These are phyloP conservation scores for Cymodocea nodosa DNA, from an alignment of 116 monocot species.

Conservation along the genomic window DNA sequence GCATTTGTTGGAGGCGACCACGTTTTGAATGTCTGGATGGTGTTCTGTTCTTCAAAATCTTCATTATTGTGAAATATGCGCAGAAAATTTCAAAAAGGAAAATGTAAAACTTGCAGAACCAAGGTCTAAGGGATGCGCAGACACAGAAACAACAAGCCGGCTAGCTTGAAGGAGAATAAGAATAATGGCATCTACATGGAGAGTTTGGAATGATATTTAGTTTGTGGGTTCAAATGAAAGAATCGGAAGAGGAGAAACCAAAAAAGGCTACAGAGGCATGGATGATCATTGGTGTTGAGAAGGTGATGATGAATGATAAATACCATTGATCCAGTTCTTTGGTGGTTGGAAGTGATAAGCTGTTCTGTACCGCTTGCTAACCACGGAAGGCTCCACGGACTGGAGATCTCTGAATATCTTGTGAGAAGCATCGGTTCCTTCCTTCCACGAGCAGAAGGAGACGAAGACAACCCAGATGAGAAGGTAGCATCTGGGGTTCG, in stretches of 20 bases:
- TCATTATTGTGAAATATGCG: too few species aligned
- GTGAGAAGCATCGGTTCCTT: slow-evolving; percentile 12
- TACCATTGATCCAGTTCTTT: slow-evolving; percentile 62
- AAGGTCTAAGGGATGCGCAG: too few species aligned
- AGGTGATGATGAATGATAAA: too few species aligned
- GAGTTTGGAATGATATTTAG: not conserved
- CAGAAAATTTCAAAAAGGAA: too few species aligned
- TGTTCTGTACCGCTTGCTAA: slow-evolving; percentile 19
- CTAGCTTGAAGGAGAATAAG: too few species aligned
- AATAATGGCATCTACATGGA: not conserved
- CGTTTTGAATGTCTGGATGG: too few species aligned
- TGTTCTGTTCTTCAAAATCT: too few species aligned
- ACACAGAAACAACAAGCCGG: too few species aligned
- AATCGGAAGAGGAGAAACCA: too few species aligned
- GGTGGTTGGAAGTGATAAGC: slow-evolving; percentile 55
- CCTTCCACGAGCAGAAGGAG: not conserved
- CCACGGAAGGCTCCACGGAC: slow-evolving; percentile 1
- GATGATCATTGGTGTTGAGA: not conserved
- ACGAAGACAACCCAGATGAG: not conserved
- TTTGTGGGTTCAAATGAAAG: not conserved
- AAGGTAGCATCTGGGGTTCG: too few species aligned
- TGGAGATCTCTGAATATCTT: slow-evolving; percentile 9
- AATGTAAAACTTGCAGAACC: too few species aligned
- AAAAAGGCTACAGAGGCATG: not conserved
- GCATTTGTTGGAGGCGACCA: too few species aligned